These are phyloP conservation scores for Hypsizygus ulmarius DNA, from an alignment of 1,284 basidiomycete genomes.

Conservation along the genomic window DNA sequence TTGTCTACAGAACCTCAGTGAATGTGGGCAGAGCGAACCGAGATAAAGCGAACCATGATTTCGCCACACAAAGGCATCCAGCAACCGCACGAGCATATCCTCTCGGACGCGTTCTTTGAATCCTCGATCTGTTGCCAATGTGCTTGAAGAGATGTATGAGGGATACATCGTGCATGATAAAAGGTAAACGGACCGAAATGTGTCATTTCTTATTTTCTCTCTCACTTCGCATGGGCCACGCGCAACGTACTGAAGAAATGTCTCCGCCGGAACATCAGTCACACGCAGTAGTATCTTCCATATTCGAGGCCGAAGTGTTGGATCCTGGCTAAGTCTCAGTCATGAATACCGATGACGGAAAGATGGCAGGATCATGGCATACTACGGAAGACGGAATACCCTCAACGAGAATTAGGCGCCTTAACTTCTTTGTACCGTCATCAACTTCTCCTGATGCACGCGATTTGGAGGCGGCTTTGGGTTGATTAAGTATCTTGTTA, in stretches of 20 bases:
- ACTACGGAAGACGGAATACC: conserved; percentile 77
- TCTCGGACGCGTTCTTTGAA: conserved; percentile 95
- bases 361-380: conserved; percentile 17
- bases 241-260: conserved; percentile 79
- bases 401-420: conserved; percentile 83
- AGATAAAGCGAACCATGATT: conserved; percentile 61
- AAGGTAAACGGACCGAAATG: conserved; percentile 55
- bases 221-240: conserved; percentile 84
- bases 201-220: conserved; percentile 85
- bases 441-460: conserved; percentile 68
- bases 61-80: conserved; percentile 97
- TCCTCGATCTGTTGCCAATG: conserved; percentile 89
- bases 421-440: conserved; percentile 77
- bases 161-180: not conserved
- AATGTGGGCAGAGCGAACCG: not conserved
- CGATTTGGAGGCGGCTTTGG: conserved; percentile 61
- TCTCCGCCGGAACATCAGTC: conserved; percentile 70
- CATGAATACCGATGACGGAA: not conserved
- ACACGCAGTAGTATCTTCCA: conserved; percentile 92
- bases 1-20: conserved; percentile 45
- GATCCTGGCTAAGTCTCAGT: conserved; percentile 47
- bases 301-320: conserved; percentile 73
- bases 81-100: conserved; percentile 91
- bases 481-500: conserved; percentile 71
- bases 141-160: conserved; percentile 48